Evolutionary conservation across 2,329 filamentous ascomycete genomes (phyloP), one percentile per base, ranked within the genome.

Genomic region (Parastagonospora avenae): DNA sequence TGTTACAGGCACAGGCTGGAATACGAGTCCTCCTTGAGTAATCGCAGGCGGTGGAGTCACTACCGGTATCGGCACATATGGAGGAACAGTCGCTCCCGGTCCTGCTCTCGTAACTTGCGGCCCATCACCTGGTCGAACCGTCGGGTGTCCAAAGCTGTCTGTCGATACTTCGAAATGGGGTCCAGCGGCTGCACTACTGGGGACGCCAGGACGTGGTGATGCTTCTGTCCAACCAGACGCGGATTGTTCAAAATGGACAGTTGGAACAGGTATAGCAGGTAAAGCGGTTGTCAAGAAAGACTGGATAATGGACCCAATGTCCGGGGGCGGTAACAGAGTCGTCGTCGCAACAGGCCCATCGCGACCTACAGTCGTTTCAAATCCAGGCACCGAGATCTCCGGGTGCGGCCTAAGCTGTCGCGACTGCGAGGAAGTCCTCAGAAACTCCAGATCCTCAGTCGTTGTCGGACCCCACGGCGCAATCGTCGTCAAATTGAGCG

Each of bases 1-100:
- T 2, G 48, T 51, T 24, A 46, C 42, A 42, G 48, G 42, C 4
- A 37, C 43, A 27, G 48, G 48, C 12, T 35, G 30, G 8, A 51
- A 16, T 28, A 31, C 42, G 8, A 46, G 14, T 16, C 30, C 42
- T 8, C 30, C 24, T 7, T 36, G 37, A n/a, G 43, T 46, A 16
- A 46, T 31, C 9, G 16, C 37, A 10, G 43, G 38, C 8, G 42
- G 42, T 12, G 42, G 42, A 9, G 42, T 50, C 4, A 50, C 37
- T 14, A 9, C 10, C 14, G 48, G 42, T n/a, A n/a, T 31, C 5
- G 35, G 6, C n/a, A 12, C 16, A n/a, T 14, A 27, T 39, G 43
- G 32, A 10, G n/a, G 24, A 11, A 10, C 15, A 5, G 10, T 46
- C 16, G 36, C 30, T 10, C 27, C 37, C 35, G 19, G 31, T 27